Evolutionary conservation across 176 grass and related monocot genomes (phyloP), one percentile per base, ranked within the genome.

Genomic region (Oryza australiensis): DNA sequence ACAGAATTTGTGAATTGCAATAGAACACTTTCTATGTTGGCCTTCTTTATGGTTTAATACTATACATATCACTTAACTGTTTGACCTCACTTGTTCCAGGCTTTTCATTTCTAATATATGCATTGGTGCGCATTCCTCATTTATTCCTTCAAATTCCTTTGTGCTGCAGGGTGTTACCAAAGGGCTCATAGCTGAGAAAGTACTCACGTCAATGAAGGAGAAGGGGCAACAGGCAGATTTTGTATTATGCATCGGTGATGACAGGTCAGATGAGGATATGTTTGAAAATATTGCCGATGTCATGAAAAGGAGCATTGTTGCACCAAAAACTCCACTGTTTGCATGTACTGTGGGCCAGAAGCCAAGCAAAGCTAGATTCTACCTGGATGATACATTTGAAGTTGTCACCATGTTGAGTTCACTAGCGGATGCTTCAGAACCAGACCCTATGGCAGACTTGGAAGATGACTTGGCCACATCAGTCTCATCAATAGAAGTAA

Each of bases 211-310:
- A 22, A 97, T 97, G 94, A 91, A 64, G 78, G 86, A 89, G 67
- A 90, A 85, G 15, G 86, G 86, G 12, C 83, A 51, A 57, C 91
- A 83, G 64, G 91, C 94, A 14, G 88, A 97, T 76, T 97, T 97
- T 80, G 94, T 97, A 37, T 65, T 97, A 77, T 97, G 91, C 77
- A 77, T 97, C 0, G 94, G 94, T 6, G 94, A 97, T 48, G 94
- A 97, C 78, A 93, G 91, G 73, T 97, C 94, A 7, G 91, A 97
- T 68, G 94, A 97, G 78, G 94, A 97, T 77, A 97, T 97, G 94
- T 97, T 97, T 42, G 94, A 93, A 87, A 92, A 92, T 59, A 88
- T 97, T n/a, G 51, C 88, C 29, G 89, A 86, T 66, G 77, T 77
- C 64, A 81, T 93, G 78, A 85, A 89, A 22, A 93, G 84, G 85